Percentiles rank a stretch among this genome's conserved stretches.
Evolutionary conservation across 352 stramenopile species (phyloP).

Genomic region (Phytophthora boehmeriae): DNA sequence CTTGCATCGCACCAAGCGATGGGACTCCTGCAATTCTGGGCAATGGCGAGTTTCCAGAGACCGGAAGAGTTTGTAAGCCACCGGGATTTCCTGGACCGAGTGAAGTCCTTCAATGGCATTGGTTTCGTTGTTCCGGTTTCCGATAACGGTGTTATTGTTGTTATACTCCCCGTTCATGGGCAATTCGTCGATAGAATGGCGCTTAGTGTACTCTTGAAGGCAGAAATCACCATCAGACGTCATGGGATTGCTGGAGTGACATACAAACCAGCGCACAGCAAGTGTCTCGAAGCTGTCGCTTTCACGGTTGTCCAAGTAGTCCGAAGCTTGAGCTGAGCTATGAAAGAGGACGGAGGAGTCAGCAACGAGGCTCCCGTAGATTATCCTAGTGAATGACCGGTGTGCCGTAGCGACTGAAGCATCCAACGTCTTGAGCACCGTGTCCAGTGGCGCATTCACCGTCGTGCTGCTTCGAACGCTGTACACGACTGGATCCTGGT

Average conservation of each 20-base stretch:
- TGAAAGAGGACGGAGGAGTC: slow-evolving; percentile 83
- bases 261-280: slow-evolving; percentile 75
- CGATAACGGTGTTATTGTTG: slow-evolving; percentile 55
- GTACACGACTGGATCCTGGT: slow-evolving; percentile 30
- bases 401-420: slow-evolving; percentile 57
- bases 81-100: slow-evolving; percentile 36
- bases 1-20: slow-evolving; percentile 61
- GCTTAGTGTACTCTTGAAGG: slow-evolving; percentile 72
- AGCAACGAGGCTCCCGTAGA: slow-evolving; percentile 72
- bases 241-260: slow-evolving; percentile 65
- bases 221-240: slow-evolving; percentile 78
- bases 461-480: slow-evolving; percentile 64
- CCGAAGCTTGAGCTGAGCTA: slow-evolving; percentile 26
- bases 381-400: slow-evolving; percentile 76
- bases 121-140: slow-evolving; percentile 7
- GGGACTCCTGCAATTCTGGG: slow-evolving; percentile 63
- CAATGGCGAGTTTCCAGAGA: slow-evolving; percentile 75
- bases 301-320: slow-evolving; percentile 11
- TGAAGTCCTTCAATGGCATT: slow-evolving; percentile 20
- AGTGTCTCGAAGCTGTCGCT: slow-evolving; percentile 47
- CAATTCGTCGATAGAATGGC: slow-evolving; percentile 58
- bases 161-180: slow-evolving; percentile 30
- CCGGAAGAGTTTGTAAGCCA: slow-evolving; percentile 72
- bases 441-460: slow-evolving; percentile 56
- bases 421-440: slow-evolving; percentile 68